These are phyloP conservation scores for Thelonectria rubi DNA, from an alignment of 2,329 filamentous ascomycete genomes.

Conservation along the genomic window DNA sequence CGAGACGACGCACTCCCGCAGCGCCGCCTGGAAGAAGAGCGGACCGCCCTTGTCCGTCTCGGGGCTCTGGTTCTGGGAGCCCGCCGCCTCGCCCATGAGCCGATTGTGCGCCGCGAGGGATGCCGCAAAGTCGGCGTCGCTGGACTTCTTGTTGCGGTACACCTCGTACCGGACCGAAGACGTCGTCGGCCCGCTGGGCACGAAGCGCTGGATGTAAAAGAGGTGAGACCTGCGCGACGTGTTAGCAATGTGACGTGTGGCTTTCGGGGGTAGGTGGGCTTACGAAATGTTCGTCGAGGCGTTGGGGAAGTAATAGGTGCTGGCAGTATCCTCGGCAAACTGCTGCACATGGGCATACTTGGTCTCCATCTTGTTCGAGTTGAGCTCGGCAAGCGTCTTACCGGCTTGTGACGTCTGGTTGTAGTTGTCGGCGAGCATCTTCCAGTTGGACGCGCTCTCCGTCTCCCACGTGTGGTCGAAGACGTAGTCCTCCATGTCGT, in stretches of 20 bases:
- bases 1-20: constrained; percentile 38
- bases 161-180: constrained; percentile 70
- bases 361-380: constrained; percentile 62
- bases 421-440: constrained; percentile 69
- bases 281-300: constrained; percentile 61
- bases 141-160: background rate
- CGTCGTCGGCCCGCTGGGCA: constrained; percentile 60
- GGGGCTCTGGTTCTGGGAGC: background rate
- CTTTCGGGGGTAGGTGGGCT: constrained; percentile 40
- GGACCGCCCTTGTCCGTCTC: background rate
- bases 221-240: constrained; percentile 60
- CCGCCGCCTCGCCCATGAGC: background rate
- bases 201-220: constrained; percentile 70
- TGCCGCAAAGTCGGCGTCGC: background rate
- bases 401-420: constrained; percentile 72
- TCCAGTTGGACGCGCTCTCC: constrained; percentile 68
- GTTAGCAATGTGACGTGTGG: constrained; percentile 3
- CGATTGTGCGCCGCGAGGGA: background rate
- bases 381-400: constrained; percentile 64
- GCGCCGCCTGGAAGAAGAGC: background rate
- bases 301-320: constrained; percentile 61
- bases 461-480: constrained; percentile 68
- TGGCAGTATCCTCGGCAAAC: constrained; percentile 56
- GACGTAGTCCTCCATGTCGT: constrained; percentile 61
- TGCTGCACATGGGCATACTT: constrained; percentile 61